Evolutionary conservation across 768 basidiomycete genomes (phyloP).

Genomic region (Rhodotorula sphaerocarpa): DNA sequence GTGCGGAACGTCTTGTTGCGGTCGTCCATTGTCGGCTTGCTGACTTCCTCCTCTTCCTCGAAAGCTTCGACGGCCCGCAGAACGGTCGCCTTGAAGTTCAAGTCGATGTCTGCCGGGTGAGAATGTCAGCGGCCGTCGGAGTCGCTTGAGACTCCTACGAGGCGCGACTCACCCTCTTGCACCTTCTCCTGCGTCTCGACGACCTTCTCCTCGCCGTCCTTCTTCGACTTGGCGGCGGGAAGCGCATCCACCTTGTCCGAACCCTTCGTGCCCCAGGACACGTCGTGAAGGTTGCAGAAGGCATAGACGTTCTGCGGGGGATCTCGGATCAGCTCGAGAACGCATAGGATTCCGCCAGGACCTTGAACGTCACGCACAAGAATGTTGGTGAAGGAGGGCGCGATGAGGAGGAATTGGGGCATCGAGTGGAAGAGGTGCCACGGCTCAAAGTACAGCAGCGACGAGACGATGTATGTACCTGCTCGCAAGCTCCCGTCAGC

Average conservation of each 20-base stretch:
- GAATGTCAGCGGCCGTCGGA: neutral
- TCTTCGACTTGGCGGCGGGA: conserved; percentile 78
- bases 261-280: conserved; percentile 88
- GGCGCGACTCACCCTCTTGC: conserved; percentile 48
- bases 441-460: conserved; percentile 56
- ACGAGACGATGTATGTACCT: conserved; percentile 49
- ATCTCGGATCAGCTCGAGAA: no score
- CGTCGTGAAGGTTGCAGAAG: conserved; percentile 92
- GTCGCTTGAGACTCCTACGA: neutral
- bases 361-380: conserved; percentile 37
- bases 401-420: conserved; percentile 78
- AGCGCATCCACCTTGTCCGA: conserved; percentile 87
- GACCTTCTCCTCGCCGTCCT: conserved; percentile 60
- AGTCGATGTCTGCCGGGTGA: conserved; percentile 67
- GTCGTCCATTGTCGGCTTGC: conserved; percentile 80
- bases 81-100: conserved; percentile 79
- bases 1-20: conserved; percentile 89
- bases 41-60: conserved; percentile 56
- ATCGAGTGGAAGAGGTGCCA: conserved; percentile 98
- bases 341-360: neutral
- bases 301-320: conserved; percentile 70
- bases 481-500: conserved; percentile 54
- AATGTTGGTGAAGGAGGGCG: conserved; percentile 88
- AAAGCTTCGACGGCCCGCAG: conserved; percentile 73
- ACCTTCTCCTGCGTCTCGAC: conserved; percentile 76